Conservation (phyloP, 352 stramenopile genomes). For the Poterioochromonas sp. region DNA sequence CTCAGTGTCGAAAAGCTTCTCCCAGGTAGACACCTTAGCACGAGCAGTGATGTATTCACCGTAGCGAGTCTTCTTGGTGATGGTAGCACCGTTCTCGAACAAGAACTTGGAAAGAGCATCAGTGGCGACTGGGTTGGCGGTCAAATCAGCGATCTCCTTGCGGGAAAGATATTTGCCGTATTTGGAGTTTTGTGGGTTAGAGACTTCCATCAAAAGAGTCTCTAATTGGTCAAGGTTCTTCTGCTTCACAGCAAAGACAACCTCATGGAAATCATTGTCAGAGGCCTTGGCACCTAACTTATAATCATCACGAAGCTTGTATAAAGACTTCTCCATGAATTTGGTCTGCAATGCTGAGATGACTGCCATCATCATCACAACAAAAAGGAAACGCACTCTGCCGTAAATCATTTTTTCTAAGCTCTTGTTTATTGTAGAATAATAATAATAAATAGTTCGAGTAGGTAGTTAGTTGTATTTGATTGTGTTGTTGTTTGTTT, state of each 20-base stretch:
- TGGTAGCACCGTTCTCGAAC: neutral
- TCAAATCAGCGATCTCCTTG: neutral
- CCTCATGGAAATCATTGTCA: neutral
- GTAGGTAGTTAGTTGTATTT: too few species aligned
- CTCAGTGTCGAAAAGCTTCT: neutral
- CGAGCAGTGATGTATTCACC: neutral
- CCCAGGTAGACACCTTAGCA: neutral
- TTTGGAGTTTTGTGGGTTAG: neutral
- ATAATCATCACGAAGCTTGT: neutral
- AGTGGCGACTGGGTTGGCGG: neutral
- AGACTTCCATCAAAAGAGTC: neutral
- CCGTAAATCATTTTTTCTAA: too few species aligned
- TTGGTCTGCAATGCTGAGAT: neutral
- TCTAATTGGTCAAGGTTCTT: neutral
- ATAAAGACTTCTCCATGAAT: neutral
- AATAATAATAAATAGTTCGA: too few species aligned
- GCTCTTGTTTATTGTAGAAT: too few species aligned
- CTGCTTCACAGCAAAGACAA: conserved; percentile 6
- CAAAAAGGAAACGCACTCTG: too few species aligned
- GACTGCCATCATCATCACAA: neutral
- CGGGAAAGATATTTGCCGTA: conserved; percentile 14
- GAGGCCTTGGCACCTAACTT: neutral
- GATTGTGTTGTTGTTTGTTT: too few species aligned
- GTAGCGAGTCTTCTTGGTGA: neutral
- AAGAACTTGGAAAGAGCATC: neutral